phyloP scores from a whole-genome alignment of 768 basidiomycete genomes.

The Lactarius evosmus region DNA sequence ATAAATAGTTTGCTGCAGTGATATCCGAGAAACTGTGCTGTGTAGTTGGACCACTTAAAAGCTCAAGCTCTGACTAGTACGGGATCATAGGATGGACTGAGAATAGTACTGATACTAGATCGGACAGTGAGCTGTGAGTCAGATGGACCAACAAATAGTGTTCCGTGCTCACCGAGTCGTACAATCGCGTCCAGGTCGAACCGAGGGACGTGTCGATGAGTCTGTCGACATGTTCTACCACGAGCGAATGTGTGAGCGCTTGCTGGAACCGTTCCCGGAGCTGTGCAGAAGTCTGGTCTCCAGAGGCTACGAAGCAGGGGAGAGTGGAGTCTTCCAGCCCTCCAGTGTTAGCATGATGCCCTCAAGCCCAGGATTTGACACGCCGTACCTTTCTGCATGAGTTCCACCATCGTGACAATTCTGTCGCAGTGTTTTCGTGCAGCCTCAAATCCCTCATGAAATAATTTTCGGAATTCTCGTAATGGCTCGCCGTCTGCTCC shows the following conservation, averaged over 20 bases:
- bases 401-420: conserved; percentile 89
- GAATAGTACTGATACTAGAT: conserved; percentile 89
- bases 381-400: conserved; percentile 92
- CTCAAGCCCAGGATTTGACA: background rate
- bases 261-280: conserved; percentile 94
- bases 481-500: conserved; percentile 75
- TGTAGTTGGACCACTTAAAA: background rate
- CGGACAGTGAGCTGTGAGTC: conserved; percentile 2
- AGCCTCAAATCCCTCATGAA: conserved; percentile 91
- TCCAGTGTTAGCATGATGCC: conserved; percentile 16
- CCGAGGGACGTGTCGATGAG: conserved; percentile 88
- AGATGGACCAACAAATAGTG: background rate
- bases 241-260: conserved; percentile 75
- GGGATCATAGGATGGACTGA: conserved; percentile 71
- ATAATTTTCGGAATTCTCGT: conserved; percentile 79
- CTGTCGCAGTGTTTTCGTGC: conserved; percentile 95
- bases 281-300: conserved; percentile 85
- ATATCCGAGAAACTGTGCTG: background rate
- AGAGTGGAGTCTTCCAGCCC: conserved; percentile 67
- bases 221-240: conserved; percentile 86
- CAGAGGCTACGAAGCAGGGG: conserved; percentile 87
- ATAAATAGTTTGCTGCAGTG: background rate
- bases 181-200: conserved; percentile 91
- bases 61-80: conserved; percentile 1
- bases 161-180: conserved; percentile 73